Conservation (phyloP, 1,284 basidiomycete genomes). For the Bjerkandera adusta region DNA sequence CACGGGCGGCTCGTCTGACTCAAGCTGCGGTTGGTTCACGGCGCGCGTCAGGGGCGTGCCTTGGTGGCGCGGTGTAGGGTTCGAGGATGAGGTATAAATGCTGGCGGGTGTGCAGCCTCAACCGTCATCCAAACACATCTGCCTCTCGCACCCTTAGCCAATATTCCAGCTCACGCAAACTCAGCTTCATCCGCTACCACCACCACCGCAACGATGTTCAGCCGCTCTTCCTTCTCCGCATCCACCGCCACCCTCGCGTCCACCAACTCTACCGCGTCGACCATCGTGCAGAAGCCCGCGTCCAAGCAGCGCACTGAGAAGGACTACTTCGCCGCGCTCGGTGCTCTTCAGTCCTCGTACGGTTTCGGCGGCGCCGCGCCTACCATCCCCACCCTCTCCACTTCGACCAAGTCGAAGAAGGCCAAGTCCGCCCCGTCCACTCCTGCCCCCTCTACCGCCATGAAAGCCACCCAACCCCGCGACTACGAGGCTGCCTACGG, state of each 20-base stretch:
- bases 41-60: too few species aligned
- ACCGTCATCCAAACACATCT: too few species aligned
- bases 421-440: not conserved
- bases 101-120: too few species aligned
- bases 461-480: not conserved
- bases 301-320: not conserved
- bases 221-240: not conserved
- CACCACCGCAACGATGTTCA: not conserved
- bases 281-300: not conserved
- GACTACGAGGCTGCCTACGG: conserved; percentile 13
- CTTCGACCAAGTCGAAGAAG: not conserved
- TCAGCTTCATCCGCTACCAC: not conserved
- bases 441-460: not conserved
- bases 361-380: conserved; percentile 7
- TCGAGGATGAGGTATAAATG: too few species aligned
- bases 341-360: conserved; percentile 2
- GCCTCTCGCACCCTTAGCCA: too few species aligned
- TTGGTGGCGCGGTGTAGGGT: too few species aligned
- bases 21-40: too few species aligned
- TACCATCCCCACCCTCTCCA: not conserved
- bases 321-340: conserved; percentile 3
- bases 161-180: not conserved
- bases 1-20: too few species aligned
- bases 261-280: not conserved
- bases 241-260: conserved; percentile 3